Percentiles rank a stretch among this genome's conserved stretches.
Evolutionary conservation across 148 eudicot genomes (phyloP).

Genomic region (Linanthus parryae): DNA sequence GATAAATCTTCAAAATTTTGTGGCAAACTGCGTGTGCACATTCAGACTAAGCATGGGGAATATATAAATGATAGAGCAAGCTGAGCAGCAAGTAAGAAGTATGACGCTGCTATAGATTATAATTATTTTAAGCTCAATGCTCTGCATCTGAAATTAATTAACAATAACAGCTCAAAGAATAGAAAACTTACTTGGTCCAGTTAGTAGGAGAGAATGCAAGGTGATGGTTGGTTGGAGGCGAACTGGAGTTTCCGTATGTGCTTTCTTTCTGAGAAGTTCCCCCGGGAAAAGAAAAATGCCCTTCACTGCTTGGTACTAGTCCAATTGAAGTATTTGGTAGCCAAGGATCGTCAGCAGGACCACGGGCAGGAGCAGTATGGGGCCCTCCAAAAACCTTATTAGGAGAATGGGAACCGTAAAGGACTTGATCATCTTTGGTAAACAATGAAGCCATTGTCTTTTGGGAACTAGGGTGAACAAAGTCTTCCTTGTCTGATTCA

Average conservation of each 20-base stretch:
- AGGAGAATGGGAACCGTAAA: slow-evolving; percentile 43
- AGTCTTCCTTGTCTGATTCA: slow-evolving; percentile 48
- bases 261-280: slow-evolving; percentile 39
- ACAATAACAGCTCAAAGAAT: no score
- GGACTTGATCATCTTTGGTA: slow-evolving; percentile 48
- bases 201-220: slow-evolving; percentile 47
- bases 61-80: no score
- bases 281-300: slow-evolving; percentile 37
- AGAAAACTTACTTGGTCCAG: slow-evolving; percentile 78
- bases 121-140: no score
- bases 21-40: no score
- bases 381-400: slow-evolving; percentile 35
- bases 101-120: no score
- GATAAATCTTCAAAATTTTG: no score
- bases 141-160: no score
- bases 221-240: slow-evolving; percentile 33
- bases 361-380: slow-evolving; percentile 32
- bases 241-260: slow-evolving; percentile 45
- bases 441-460: slow-evolving; percentile 79
- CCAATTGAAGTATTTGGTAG: slow-evolving; percentile 40
- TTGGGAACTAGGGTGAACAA: slow-evolving; percentile 37
- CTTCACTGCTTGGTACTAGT: slow-evolving; percentile 33
- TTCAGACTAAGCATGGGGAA: no score
- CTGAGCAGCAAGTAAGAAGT: no score
- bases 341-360: slow-evolving; percentile 66